Base-by-base conservation (phyloP, 352 stramenopile genomes). In the Globisporangium echinulatum region DNA sequence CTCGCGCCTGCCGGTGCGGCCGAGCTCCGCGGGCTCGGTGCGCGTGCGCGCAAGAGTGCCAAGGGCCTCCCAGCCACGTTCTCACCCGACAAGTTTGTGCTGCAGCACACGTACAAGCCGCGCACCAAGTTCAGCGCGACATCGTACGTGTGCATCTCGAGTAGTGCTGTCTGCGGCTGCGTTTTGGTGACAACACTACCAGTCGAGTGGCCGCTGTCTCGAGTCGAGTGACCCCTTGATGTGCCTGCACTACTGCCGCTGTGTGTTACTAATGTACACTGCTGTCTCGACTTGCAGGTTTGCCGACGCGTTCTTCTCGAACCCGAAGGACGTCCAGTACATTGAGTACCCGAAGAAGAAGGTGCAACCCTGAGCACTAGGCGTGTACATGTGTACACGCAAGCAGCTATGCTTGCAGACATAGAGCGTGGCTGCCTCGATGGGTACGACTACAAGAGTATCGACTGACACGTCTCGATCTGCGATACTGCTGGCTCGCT, bases 91-190 rank as follows among this genome's bases (percentile, higher is more conserved):
- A 67, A 62, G 14, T 87, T 76, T 55, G 57, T 73, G 10, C 42
- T 91, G 40, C 75, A 77, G 9, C 77, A 89, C 71, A 91, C 82
- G 5, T 75, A 78, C 60, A 75, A 84, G 46, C 43, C 54, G 14
- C 79, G 79, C 10, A 88, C 77, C 5, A 78, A 71, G 17, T 65
- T 75, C 56, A 89, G 77, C 53, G 77, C 82, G 40, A 69, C 62
- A 46, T 74, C 81, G 78, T 85, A 75, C 37, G 75, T 17, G 33
- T 8, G 40, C 48, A 25, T 50, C 36, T 47, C 54, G 1, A 15
- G 42, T 54, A 38, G 52, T 44, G 46, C 6, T 50, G 3, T 15
- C 19, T 17, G n/a, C 1, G 7, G 7, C 15, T 14, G 17, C 19
- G 10, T 15, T 11, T 36, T 10, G 6, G 42, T 47, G 39, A 6